Conservation (phyloP, 2,329 filamentous ascomycete genomes). For the Xylariomycetidae sp. region DNA sequence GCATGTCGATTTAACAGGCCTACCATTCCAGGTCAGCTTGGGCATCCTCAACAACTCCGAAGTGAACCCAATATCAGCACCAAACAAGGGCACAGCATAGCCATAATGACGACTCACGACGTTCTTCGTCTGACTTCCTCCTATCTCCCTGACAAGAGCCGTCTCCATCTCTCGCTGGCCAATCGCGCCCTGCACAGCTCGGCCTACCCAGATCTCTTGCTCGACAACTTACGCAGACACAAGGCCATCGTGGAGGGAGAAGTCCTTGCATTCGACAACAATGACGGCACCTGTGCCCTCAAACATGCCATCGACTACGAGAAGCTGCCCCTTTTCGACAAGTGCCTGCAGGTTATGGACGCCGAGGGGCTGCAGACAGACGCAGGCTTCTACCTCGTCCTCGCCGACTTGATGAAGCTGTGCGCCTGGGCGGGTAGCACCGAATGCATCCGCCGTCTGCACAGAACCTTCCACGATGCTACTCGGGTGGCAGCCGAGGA, state of each 20-base stretch:
- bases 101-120: too few species aligned
- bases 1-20: too few species aligned
- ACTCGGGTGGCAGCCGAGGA: too few species aligned
- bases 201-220: neutral
- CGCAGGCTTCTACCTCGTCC: too few species aligned
- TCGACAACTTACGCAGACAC: neutral
- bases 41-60: too few species aligned
- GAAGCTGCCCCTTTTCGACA: neutral
- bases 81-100: too few species aligned
- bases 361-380: neutral
- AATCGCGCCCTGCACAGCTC: neutral
- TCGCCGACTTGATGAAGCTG: neutral
- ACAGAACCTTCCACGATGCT: neutral
- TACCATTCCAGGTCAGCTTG: too few species aligned
- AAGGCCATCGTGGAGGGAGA: neutral
- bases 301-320: neutral
- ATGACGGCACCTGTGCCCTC: slow-evolving; percentile 1
- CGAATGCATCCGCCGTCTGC: neutral
- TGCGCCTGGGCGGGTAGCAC: neutral
- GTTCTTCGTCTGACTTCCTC: neutral
- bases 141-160: neutral
- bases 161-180: neutral
- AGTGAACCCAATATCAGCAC: too few species aligned
- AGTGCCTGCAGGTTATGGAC: neutral
- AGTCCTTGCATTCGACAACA: neutral